Percentiles rank a stretch among this genome's conserved stretches.
Conservation (phyloP, 2,329 filamentous ascomycete genomes). For the Neoarthrinium moseri region DNA sequence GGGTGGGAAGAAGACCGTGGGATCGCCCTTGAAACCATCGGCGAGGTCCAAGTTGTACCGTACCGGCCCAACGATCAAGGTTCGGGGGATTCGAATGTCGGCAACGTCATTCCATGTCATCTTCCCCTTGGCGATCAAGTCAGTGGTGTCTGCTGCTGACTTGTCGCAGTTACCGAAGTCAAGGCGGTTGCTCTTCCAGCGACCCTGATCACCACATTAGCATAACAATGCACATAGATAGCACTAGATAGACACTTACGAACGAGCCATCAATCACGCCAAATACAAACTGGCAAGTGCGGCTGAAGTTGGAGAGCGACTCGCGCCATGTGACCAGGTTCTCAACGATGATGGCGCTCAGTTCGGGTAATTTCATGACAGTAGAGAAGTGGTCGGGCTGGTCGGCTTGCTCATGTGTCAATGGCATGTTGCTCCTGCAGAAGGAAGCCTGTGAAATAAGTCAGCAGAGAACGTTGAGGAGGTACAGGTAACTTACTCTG, state of each 20-base stretch:
- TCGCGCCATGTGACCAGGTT: conserved; percentile 14
- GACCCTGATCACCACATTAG: too few species aligned
- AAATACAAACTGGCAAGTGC: neutral
- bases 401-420: neutral
- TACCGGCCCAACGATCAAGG: neutral
- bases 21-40: neutral
- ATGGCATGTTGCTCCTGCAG: neutral
- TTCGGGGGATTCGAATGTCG: neutral
- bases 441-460: neutral
- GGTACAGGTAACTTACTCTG: neutral
- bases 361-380: conserved; percentile 16
- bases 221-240: too few species aligned
- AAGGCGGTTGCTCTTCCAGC: neutral
- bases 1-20: neutral
- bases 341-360: conserved; percentile 13
- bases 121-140: neutral
- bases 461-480: too few species aligned
- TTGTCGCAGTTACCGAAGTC: neutral
- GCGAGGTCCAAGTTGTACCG: neutral
- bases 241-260: too few species aligned
- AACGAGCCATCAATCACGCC: too few species aligned
- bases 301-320: conserved; percentile 18
- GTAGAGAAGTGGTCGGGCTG: conserved; percentile 13
- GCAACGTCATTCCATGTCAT: neutral
- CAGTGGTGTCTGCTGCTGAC: neutral